phyloP scores from a whole-genome alignment of 2,329 filamentous ascomycete genomes.

The Phialophora macrospora region DNA sequence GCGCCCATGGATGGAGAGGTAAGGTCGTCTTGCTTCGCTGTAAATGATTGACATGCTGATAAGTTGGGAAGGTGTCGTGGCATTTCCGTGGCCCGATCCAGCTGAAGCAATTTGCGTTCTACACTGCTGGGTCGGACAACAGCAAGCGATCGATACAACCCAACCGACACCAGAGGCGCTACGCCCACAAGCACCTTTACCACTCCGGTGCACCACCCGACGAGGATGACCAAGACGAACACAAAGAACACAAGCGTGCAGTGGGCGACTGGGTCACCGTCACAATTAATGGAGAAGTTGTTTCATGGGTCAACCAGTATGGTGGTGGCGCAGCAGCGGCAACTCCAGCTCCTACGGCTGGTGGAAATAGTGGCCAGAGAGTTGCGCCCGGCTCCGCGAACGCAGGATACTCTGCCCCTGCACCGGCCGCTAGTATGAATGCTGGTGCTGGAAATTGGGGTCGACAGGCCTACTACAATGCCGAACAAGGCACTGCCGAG shows the following conservation, averaged over 20 bases:
- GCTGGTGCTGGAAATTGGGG: slow-evolving; percentile 45
- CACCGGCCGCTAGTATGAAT: slow-evolving; percentile 24
- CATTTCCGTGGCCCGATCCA: slow-evolving; percentile 73
- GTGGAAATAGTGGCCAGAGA: slow-evolving; percentile 9
- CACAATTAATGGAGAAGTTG: slow-evolving; percentile 62
- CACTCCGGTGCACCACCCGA: slow-evolving; percentile 50
- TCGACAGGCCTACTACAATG: slow-evolving; percentile 56
- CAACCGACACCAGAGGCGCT: slow-evolving; percentile 42
- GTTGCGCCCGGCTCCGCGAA: slow-evolving; percentile 48
- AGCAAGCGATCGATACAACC: slow-evolving; percentile 48
- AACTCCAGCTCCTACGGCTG: slow-evolving; percentile 10
- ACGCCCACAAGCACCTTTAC: slow-evolving; percentile 60
- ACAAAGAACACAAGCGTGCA: slow-evolving; percentile 50
- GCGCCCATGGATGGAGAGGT: slow-evolving; percentile 74
- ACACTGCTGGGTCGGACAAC: slow-evolving; percentile 56
- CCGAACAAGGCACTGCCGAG: slow-evolving; percentile 50
- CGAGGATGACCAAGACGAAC: slow-evolving; percentile 35
- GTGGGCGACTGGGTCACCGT: slow-evolving; percentile 59
- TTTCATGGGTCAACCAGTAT: slow-evolving; percentile 65
- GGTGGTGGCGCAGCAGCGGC: slow-evolving; percentile 32
- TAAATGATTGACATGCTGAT: slow-evolving; percentile 5
- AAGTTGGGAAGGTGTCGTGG: slow-evolving; percentile 63
- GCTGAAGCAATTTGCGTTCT: slow-evolving; percentile 71
- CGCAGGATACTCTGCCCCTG: slow-evolving; percentile 7
- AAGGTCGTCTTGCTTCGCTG: slow-evolving; percentile 43